A percentile compares a stretch with the other conserved stretches of the same genome.
These are phyloP conservation scores for Nakazawaea peltata DNA, from an alignment of 805 yeast genomes.

Conservation along the genomic window DNA sequence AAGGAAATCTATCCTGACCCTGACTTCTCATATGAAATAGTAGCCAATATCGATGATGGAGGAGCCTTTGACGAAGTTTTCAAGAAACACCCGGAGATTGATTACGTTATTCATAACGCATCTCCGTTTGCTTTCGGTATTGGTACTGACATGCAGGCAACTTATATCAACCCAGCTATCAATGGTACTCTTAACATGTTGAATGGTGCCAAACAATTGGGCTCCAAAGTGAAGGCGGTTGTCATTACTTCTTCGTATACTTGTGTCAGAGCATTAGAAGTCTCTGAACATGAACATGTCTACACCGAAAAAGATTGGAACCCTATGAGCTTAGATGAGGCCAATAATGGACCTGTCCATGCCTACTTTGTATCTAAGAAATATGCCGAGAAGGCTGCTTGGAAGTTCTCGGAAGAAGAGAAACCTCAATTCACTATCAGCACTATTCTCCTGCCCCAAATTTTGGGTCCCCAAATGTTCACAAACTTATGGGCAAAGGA, in stretches of 20 bases:
- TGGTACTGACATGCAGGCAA: slow-evolving; percentile 35
- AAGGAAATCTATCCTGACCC: too few species aligned
- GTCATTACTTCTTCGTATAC: slow-evolving; percentile 49
- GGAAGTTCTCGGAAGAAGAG: slow-evolving; percentile 37
- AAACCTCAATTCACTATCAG: slow-evolving; percentile 29
- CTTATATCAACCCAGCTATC: slow-evolving; percentile 46
- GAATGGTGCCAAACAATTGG: slow-evolving; percentile 30
- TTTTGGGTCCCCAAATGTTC: slow-evolving; percentile 47
- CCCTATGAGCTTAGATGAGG: too few species aligned
- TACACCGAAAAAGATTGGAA: slow-evolving; percentile 30
- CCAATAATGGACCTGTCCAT: too few species aligned
- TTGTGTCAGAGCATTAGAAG: too few species aligned
- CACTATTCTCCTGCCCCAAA: slow-evolving; percentile 33
- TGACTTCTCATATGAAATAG: slow-evolving; percentile 23
- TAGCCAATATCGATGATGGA: slow-evolving; percentile 23
- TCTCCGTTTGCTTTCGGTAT: slow-evolving; percentile 25
- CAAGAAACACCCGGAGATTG: slow-evolving; percentile 29
- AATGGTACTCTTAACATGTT: slow-evolving; percentile 44
- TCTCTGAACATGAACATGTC: too few species aligned
- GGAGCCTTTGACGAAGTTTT: slow-evolving; percentile 43
- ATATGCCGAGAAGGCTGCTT: slow-evolving; percentile 48
- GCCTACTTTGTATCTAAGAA: slow-evolving; percentile 41
- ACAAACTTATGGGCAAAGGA: too few species aligned
- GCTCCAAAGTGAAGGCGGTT: slow-evolving; percentile 36
- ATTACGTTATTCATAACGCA: slow-evolving; percentile 40